These are phyloP conservation scores for Hyaloscypha hepaticicola DNA, from an alignment of 495 filamentous ascomycete species.

Conservation along the genomic window DNA sequence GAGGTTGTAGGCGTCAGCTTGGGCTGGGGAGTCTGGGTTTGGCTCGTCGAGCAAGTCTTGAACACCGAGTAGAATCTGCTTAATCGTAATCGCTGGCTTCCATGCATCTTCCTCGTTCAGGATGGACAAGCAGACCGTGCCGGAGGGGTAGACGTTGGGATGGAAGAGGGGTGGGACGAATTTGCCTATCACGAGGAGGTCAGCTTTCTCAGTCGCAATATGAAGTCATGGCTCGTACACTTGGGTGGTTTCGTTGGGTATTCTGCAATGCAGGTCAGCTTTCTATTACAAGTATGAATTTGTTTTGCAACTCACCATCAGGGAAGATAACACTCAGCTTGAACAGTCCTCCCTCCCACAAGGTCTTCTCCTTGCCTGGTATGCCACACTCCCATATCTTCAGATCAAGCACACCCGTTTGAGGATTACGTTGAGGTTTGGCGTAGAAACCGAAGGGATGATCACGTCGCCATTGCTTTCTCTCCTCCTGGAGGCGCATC, in stretches of 20 bases:
- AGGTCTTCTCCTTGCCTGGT: constrained; percentile 90
- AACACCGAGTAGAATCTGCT: constrained; percentile 92
- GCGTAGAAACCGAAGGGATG: constrained; percentile 98
- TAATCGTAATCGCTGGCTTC: constrained; percentile 97
- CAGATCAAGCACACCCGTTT: constrained; percentile 76
- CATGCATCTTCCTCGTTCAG: constrained; percentile 98
- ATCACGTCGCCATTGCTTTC: constrained; percentile 95
- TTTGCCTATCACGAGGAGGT: constrained; percentile 74
- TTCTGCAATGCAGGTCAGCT: constrained; percentile 54
- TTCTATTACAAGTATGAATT: neutral
- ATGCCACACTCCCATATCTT: constrained; percentile 97
- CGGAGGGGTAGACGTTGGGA: constrained; percentile 97
- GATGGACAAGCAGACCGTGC: constrained; percentile 96
- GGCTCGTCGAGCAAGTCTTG: constrained; percentile 95
- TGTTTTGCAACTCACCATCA: constrained; percentile 66
- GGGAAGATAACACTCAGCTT: constrained; percentile 92
- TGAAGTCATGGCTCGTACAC: constrained; percentile 57
- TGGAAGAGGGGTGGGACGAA: constrained; percentile 96
- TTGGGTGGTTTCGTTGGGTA: constrained; percentile 99
- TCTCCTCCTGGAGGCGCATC: constrained; percentile 87
- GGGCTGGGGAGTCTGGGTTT: constrained; percentile 94
- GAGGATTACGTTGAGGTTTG: constrained; percentile 72
- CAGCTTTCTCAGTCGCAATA: constrained; percentile 16
- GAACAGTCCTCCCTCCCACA: constrained; percentile 96
- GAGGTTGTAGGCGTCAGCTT: constrained; percentile 96